phyloP scores from a whole-genome alignment of 345 rosid genomes.

The Populus davidiana region DNA sequence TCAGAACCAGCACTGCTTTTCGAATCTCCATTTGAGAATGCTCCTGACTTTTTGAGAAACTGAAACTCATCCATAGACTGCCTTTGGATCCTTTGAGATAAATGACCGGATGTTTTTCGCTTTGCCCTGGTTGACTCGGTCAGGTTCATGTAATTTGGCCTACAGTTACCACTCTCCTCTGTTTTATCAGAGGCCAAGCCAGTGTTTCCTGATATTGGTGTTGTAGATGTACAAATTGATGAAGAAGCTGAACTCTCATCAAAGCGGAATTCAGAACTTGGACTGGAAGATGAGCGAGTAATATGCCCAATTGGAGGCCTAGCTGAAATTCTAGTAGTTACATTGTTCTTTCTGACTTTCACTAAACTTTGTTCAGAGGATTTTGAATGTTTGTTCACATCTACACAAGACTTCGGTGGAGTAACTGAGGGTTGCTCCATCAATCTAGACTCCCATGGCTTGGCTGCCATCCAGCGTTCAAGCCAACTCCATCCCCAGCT shows the following conservation, averaged over 20 bases:
- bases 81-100: slow-evolving; percentile 47
- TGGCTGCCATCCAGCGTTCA: slow-evolving; percentile 98
- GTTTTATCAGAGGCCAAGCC: slow-evolving; percentile 47
- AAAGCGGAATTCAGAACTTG: slow-evolving; percentile 58
- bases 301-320: slow-evolving; percentile 50
- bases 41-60: slow-evolving; percentile 54
- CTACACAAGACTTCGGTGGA: slow-evolving; percentile 34
- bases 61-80: slow-evolving; percentile 94
- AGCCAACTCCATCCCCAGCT: slow-evolving; percentile 99
- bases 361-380: slow-evolving; percentile 46
- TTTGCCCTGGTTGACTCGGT: slow-evolving; percentile 92
- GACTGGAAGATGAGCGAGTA: slow-evolving; percentile 65
- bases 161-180: slow-evolving; percentile 47
- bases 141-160: slow-evolving; percentile 78
- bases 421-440: slow-evolving; percentile 55
- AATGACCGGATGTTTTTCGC: slow-evolving; percentile 31
- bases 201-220: slow-evolving; percentile 59
- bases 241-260: slow-evolving; percentile 84
- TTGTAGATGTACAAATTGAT: slow-evolving; percentile 68
- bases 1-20: slow-evolving; percentile 24
- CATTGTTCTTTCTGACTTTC: slow-evolving; percentile 68
- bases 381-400: slow-evolving; percentile 32
- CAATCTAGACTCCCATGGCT: slow-evolving; percentile 92
- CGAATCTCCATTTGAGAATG: slow-evolving; percentile 23
- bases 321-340: slow-evolving; percentile 72